These are phyloP conservation scores for Phytophthora podocarpi DNA, from an alignment of 352 stramenopile species.

Conservation along the genomic window DNA sequence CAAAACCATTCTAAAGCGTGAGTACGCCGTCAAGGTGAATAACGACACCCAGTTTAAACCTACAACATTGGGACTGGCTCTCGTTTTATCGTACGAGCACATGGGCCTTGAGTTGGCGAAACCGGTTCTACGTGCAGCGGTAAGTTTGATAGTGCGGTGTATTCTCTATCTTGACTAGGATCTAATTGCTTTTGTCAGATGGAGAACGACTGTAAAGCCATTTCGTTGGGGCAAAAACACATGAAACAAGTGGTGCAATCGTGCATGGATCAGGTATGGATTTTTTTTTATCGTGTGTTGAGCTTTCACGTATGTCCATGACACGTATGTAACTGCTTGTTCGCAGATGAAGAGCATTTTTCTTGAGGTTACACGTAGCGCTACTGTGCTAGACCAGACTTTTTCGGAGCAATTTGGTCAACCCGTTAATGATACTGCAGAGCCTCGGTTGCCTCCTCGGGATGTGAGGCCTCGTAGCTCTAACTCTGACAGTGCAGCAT, in stretches of 20 bases:
- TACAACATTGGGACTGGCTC: constrained; percentile 86
- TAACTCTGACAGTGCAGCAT: neutral
- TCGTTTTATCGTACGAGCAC: constrained; percentile 93
- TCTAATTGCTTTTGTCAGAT: constrained; percentile 58
- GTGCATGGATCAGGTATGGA: constrained; percentile 89
- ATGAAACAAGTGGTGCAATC: constrained; percentile 72
- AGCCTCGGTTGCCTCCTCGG: constrained; percentile 5
- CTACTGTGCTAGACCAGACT: constrained; percentile 89
- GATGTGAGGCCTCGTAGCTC: neutral
- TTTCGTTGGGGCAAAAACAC: constrained; percentile 81
- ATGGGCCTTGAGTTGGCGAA: constrained; percentile 97
- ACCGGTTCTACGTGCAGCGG: constrained; percentile 91
- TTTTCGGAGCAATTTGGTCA: constrained; percentile 91
- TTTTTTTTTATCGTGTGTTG: neutral
- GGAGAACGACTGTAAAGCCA: constrained; percentile 92
- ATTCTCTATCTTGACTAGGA: neutral
- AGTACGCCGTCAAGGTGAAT: constrained; percentile 97
- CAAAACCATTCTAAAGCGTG: constrained; percentile 97
- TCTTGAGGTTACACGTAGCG: constrained; percentile 70
- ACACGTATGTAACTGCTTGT: neutral
- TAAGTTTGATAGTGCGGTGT: constrained; percentile 30
- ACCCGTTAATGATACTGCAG: constrained; percentile 24
- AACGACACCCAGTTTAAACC: constrained; percentile 94
- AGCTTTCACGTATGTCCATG: neutral
- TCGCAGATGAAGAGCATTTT: constrained; percentile 82